These are phyloP conservation scores for Phialophora verrucosa DNA, from an alignment of 2,329 filamentous ascomycete genomes.

Conservation along the genomic window DNA sequence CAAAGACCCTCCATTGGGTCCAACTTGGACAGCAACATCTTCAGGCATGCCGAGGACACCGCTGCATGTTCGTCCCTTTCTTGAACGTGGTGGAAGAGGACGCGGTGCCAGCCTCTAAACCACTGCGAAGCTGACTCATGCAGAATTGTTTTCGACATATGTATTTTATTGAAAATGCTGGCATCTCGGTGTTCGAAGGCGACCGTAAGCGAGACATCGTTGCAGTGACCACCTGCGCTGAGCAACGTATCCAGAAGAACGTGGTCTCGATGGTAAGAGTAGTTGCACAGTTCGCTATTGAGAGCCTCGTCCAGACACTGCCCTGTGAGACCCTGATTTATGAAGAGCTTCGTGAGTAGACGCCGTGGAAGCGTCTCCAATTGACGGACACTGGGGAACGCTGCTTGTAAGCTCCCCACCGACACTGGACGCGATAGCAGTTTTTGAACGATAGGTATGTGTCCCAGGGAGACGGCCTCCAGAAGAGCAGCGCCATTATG, in stretches of 20 bases:
- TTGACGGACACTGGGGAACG: conserved; percentile 14
- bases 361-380: conserved; percentile 15
- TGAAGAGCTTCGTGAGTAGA: conserved; percentile 18
- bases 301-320: conserved; percentile 18
- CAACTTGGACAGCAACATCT: conserved; percentile 13
- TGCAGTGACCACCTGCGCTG: conserved; percentile 4
- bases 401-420: conserved; percentile 7
- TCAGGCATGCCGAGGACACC: conserved; percentile 12
- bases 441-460: conserved; percentile 13
- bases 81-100: conserved; percentile 11
- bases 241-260: conserved; percentile 20
- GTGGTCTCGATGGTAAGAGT: conserved; percentile 18
- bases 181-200: conserved; percentile 17
- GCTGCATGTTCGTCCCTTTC: neutral
- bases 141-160: conserved; percentile 6
- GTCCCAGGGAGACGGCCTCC: conserved; percentile 11
- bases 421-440: conserved; percentile 17
- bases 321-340: conserved; percentile 16
- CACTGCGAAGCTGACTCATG: conserved; percentile 12
- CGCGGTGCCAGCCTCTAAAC: conserved; percentile 13
- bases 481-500: conserved; percentile 13
- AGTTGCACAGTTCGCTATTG: conserved; percentile 22
- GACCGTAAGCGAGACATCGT: conserved; percentile 16
- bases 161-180: conserved; percentile 11
- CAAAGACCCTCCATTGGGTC: neutral